Conservation (phyloP, 768 basidiomycete species). For the Dacryopinax primogenitus region DNA sequence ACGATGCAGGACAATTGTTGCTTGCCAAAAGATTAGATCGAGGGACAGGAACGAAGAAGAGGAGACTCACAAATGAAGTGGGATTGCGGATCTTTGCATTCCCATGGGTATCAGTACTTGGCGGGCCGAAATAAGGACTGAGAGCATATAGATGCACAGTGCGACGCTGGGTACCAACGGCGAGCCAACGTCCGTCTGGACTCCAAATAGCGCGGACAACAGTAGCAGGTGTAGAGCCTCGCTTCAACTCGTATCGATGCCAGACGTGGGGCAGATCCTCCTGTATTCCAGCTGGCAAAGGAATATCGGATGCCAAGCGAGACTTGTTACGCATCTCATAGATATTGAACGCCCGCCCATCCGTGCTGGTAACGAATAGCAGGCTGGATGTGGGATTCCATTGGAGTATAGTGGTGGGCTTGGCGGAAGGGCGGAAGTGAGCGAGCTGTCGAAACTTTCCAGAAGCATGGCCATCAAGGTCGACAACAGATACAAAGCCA, state of each 20-base stretch:
- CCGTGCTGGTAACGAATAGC: slow-evolving; percentile 19
- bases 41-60: not conserved
- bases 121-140: not conserved
- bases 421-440: slow-evolving; percentile 1
- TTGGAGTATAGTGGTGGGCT: slow-evolving; percentile 19
- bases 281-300: not conserved
- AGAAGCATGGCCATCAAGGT: not conserved
- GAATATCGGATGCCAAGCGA: slow-evolving; percentile 15
- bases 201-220: slow-evolving; percentile 46
- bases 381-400: slow-evolving; percentile 16
- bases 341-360: slow-evolving; percentile 21
- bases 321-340: slow-evolving; percentile 16
- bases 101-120: not conserved
- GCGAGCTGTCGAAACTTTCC: not conserved
- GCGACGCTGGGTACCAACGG: slow-evolving; percentile 40
- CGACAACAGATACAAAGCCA: not conserved
- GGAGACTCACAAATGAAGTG: not conserved
- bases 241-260: slow-evolving; percentile 54
- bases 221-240: slow-evolving; percentile 58
- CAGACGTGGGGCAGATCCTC: slow-evolving; percentile 21
- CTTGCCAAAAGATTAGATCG: not conserved
- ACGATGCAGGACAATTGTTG: not conserved
- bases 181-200: slow-evolving; percentile 53
- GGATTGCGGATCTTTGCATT: not conserved
- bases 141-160: slow-evolving; percentile 27